A percentile compares a stretch with the other conserved stretches of the same genome.
Evolutionary conservation across 257 asterid species (phyloP).

Genomic region (Primulina eburnea): DNA sequence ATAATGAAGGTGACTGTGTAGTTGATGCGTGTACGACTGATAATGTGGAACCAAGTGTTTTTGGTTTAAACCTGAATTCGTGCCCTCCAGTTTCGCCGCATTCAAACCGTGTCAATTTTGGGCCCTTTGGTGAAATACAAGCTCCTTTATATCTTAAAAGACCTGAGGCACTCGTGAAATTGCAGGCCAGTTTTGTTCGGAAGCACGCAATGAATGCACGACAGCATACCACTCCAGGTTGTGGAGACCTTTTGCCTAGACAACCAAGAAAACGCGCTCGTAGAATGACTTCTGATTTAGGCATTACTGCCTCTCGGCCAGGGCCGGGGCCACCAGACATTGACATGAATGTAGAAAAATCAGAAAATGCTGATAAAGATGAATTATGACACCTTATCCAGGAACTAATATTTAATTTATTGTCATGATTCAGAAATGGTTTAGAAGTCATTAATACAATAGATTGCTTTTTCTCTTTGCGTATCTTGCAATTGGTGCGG

Average conservation of each 20-base stretch:
- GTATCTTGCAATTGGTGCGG: neutral
- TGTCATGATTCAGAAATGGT: neutral
- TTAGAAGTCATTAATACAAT: too few relatives aligned
- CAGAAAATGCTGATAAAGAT: neutral
- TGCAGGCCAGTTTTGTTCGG: slow-evolving; percentile 17
- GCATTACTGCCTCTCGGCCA: slow-evolving; percentile 15
- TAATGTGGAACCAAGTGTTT: slow-evolving; percentile 22
- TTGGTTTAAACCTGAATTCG: slow-evolving; percentile 45
- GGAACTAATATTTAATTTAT: neutral
- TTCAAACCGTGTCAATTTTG: slow-evolving; percentile 28
- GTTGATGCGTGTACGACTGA: slow-evolving; percentile 31
- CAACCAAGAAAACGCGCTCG: slow-evolving; percentile 49
- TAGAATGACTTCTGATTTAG: slow-evolving; percentile 20
- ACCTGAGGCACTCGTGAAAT: slow-evolving; percentile 17
- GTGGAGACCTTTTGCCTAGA: slow-evolving; percentile 24
- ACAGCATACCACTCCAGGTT: slow-evolving; percentile 17
- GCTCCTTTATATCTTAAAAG: slow-evolving; percentile 28
- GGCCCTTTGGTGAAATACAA: slow-evolving; percentile 33
- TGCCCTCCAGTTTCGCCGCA: slow-evolving; percentile 44
- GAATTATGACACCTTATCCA: slow-evolving; percentile 12
- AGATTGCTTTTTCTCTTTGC: neutral
- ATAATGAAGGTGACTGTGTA: slow-evolving; percentile 17
- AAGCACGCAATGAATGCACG: slow-evolving; percentile 26
- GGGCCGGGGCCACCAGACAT: slow-evolving; percentile 28
- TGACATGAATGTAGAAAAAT: slow-evolving; percentile 29